Conservation (phyloP, 805 yeast genomes). For the Clavispora vitiphila region DNA sequence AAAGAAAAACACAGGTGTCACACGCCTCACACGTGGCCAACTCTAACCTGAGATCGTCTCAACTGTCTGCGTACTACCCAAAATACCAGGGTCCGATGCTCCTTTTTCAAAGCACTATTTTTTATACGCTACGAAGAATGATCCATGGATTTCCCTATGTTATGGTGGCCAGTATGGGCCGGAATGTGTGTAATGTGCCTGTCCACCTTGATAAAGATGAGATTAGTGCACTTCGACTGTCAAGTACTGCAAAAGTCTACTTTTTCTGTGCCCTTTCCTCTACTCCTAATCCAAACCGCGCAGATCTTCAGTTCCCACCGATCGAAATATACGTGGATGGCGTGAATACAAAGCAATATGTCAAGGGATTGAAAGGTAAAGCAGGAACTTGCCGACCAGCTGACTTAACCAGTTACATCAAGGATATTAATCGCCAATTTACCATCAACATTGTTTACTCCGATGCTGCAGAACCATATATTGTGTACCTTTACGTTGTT, state of each 20-base stretch:
- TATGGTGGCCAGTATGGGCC: constrained; percentile 43
- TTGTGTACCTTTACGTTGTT: constrained; percentile 57
- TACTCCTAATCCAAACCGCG: constrained; percentile 20
- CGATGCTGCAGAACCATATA: constrained; percentile 46
- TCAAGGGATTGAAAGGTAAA: constrained; percentile 68
- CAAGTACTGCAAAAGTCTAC: constrained; percentile 32
- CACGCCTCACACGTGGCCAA: neutral
- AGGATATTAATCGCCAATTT: constrained; percentile 23
- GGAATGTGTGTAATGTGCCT: constrained; percentile 25
- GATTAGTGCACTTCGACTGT: constrained; percentile 22
- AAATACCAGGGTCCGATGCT: constrained; percentile 31
- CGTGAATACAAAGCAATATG: constrained; percentile 33
- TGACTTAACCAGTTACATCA: constrained; percentile 52
- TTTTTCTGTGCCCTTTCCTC: constrained; percentile 49
- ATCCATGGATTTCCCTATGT: constrained; percentile 47
- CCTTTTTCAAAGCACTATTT: constrained; percentile 51
- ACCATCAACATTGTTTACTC: constrained; percentile 52
- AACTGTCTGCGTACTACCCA: constrained; percentile 1
- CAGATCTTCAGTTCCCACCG: constrained; percentile 64
- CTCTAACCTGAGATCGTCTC: neutral
- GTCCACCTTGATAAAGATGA: constrained; percentile 46
- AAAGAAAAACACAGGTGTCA: neutral
- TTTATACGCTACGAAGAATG: constrained; percentile 45
- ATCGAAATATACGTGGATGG: constrained; percentile 64
- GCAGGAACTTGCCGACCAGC: constrained; percentile 82